A percentile compares a stretch with the other conserved stretches of the same genome.
These are phyloP conservation scores for Ceratocystis lukuohia DNA, from an alignment of 2,329 filamentous ascomycete genomes.

Conservation along the genomic window DNA sequence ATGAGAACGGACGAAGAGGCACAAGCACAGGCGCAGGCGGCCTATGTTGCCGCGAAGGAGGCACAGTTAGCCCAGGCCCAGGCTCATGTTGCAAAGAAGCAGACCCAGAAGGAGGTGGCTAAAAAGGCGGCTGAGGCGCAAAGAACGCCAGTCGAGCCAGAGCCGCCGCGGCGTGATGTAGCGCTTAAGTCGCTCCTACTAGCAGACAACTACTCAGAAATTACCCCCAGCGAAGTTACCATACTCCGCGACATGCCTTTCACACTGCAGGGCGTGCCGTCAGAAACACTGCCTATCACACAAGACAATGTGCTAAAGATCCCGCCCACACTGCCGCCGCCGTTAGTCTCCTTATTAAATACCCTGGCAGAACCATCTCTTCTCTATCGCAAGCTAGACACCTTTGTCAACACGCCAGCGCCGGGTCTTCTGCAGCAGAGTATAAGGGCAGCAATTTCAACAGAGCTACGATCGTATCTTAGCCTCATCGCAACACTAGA, in stretches of 20 bases:
- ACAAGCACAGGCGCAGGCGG: constrained; percentile 23
- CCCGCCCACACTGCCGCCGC: constrained; percentile 65
- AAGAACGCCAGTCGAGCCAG: constrained; percentile 21
- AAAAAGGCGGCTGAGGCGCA: constrained; percentile 23
- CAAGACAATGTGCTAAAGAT: constrained; percentile 58
- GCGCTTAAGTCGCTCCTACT: constrained; percentile 44
- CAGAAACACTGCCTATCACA: constrained; percentile 66
- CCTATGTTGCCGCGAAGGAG: constrained; percentile 30
- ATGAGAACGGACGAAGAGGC: constrained; percentile 34
- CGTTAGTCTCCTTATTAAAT: constrained; percentile 75
- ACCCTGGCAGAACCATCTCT: constrained; percentile 84
- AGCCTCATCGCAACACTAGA: constrained; percentile 84
- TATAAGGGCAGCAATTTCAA: constrained; percentile 69
- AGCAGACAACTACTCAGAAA: constrained; percentile 42
- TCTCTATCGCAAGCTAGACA: constrained; percentile 68
- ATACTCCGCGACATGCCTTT: constrained; percentile 75
- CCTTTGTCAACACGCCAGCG: constrained; percentile 68
- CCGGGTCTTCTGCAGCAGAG: constrained; percentile 85
- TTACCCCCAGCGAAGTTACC: constrained; percentile 50
- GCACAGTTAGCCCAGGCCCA: constrained; percentile 26
- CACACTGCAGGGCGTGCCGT: constrained; percentile 83
- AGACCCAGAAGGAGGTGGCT: constrained; percentile 25
- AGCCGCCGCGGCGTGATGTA: constrained; percentile 35
- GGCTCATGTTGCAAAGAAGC: constrained; percentile 14
- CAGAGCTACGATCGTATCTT: constrained; percentile 78